Evolutionary conservation across 352 stramenopile genomes (phyloP).

Genomic region (Saprolegnia parasitica): DNA sequence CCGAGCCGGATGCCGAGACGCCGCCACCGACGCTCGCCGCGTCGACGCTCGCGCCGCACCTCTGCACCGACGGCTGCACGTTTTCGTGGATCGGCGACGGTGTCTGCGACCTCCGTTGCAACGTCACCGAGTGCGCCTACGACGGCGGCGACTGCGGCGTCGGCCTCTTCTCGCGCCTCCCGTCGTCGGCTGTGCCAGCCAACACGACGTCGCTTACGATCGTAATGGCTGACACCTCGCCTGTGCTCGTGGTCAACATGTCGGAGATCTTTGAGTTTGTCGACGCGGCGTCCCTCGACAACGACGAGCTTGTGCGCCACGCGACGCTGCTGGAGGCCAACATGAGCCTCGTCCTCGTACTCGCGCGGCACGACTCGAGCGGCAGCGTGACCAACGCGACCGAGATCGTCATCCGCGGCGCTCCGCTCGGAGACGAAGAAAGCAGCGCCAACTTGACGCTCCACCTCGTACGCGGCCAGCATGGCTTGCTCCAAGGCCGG

Average conservation of each 20-base stretch:
- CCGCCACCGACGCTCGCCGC: background rate
- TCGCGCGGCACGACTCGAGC: conserved; percentile 52
- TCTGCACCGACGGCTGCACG: conserved; percentile 68
- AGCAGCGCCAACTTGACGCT: background rate
- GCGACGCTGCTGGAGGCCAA: conserved; percentile 68
- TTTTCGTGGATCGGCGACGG: conserved; percentile 81
- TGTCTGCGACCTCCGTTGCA: conserved; percentile 68
- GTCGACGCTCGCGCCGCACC: conserved; percentile 29
- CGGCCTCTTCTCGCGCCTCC: conserved; percentile 39
- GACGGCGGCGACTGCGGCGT: conserved; percentile 74
- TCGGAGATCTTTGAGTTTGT: conserved; percentile 55
- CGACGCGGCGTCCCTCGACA: conserved; percentile 53
- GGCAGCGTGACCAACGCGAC: background rate
- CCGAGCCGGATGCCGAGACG: background rate
- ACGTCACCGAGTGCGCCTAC: conserved; percentile 78
- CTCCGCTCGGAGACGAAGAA: background rate
- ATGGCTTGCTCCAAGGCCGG: background rate
- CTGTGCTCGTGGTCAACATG: conserved; percentile 67
- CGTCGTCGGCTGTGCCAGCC: conserved; percentile 38
- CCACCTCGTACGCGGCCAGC: conserved; percentile 5
- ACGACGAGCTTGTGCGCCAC: conserved; percentile 58
- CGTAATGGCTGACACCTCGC: conserved; percentile 54
- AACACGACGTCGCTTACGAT: conserved; percentile 54
- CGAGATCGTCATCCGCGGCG: background rate
- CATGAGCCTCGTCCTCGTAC: conserved; percentile 72